Evolutionary conservation across 139 green algal genomes (phyloP).

Genomic region (Tetradesmus lagerheimii): DNA sequence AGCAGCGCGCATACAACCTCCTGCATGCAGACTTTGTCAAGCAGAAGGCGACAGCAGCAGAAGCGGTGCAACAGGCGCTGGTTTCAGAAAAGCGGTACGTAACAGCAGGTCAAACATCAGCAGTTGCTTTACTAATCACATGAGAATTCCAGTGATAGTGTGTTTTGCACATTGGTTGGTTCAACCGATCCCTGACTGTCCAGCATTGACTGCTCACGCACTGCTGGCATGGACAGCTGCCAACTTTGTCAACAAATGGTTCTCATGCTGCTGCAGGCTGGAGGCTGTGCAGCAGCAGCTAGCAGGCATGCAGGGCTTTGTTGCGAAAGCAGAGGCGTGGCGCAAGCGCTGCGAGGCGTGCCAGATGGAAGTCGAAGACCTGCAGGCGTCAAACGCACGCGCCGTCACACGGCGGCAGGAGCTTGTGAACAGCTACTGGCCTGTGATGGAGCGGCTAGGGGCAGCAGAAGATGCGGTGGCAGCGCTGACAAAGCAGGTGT

Average conservation of each 20-base stretch:
- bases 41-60: constrained; percentile 22
- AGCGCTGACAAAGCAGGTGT: constrained; percentile 3
- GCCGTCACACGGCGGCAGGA: constrained; percentile 39
- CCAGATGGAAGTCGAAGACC: constrained; percentile 42
- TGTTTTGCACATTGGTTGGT: no score
- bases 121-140: no score
- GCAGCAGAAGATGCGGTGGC: constrained; percentile 46
- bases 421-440: constrained; percentile 65
- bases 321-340: not conserved
- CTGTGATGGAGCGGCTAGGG: constrained; percentile 57
- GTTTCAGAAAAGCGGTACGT: no score
- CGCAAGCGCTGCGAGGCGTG: not conserved
- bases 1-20: constrained; percentile 50
- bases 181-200: no score
- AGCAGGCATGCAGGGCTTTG: not conserved
- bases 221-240: no score
- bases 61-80: not conserved
- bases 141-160: no score
- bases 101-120: no score
- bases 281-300: constrained; percentile 25
- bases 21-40: constrained; percentile 54
- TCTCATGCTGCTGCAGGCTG: constrained; percentile 12
- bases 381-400: not conserved
- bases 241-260: no score
- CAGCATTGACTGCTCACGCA: no score